These are phyloP conservation scores for Nakazawaea populi DNA, from an alignment of 805 yeast genomes.

Conservation along the genomic window DNA sequence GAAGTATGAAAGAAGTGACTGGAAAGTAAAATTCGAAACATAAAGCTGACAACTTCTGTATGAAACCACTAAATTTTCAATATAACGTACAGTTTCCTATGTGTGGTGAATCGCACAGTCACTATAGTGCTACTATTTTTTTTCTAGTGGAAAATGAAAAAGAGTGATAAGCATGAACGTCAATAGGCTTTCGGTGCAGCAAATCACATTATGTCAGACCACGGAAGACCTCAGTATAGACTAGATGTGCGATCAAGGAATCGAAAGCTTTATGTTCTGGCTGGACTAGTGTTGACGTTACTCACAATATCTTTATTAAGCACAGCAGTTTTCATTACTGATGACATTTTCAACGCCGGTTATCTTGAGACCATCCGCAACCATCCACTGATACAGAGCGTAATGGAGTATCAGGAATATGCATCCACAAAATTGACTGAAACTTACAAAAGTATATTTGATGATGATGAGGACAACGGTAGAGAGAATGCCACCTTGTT, in stretches of 20 bases:
- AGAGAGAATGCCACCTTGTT: constrained; percentile 58
- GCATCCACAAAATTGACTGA: background rate
- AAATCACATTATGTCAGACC: background rate
- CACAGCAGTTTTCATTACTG: background rate
- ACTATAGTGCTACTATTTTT: no score
- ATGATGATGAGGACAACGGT: background rate
- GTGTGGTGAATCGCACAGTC: no score
- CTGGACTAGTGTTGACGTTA: background rate
- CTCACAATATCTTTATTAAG: background rate
- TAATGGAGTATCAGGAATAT: background rate
- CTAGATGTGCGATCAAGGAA: background rate
- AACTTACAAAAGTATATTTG: background rate
- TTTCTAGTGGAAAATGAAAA: no score
- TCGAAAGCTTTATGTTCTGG: background rate
- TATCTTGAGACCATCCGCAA: background rate
- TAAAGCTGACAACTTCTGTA: no score
- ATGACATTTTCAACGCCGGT: background rate
- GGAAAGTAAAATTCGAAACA: no score
- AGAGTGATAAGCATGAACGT: no score
- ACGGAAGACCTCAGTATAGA: background rate
- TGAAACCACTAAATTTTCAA: no score
- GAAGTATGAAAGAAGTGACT: no score
- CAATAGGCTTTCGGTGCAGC: no score
- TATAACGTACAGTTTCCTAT: no score
- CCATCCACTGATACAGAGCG: background rate